A percentile compares a stretch with the other conserved stretches of the same genome.
phyloP scores from a whole-genome alignment of 2,329 filamentous ascomycete genomes.

The Coleophoma cylindrospora region DNA sequence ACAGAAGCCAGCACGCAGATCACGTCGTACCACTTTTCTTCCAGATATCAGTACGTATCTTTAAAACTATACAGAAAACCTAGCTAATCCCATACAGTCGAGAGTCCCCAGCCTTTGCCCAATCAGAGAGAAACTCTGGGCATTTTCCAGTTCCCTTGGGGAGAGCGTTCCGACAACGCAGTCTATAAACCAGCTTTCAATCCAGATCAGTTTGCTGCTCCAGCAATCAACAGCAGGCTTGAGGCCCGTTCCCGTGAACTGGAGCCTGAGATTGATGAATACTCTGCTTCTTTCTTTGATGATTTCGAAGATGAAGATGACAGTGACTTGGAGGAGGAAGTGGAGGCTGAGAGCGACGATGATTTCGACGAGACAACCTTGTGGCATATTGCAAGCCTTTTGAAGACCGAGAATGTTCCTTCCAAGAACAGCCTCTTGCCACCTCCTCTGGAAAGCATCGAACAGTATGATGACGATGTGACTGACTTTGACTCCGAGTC shows the following conservation, averaged over 20 bases:
- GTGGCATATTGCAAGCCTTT: constrained; percentile 58
- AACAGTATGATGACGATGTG: constrained; percentile 10
- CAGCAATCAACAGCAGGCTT: constrained; percentile 15
- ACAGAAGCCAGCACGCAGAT: constrained; percentile 48
- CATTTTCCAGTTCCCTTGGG: constrained; percentile 64
- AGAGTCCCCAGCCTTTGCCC: constrained; percentile 54
- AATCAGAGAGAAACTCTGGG: constrained; percentile 55
- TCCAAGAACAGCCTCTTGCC: constrained; percentile 47
- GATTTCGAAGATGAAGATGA: constrained; percentile 39
- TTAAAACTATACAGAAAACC: not conserved
- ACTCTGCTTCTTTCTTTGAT: constrained; percentile 48
- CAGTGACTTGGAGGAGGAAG: constrained; percentile 20
- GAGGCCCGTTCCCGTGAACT: constrained; percentile 19
- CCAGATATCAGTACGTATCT: constrained; percentile 46
- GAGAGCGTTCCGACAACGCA: constrained; percentile 54
- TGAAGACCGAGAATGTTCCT: constrained; percentile 46
- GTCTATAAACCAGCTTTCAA: constrained; percentile 33
- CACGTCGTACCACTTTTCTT: constrained; percentile 51
- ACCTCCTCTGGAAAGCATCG: constrained; percentile 2
- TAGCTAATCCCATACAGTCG: constrained; percentile 30
- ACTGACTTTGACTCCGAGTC: constrained; percentile 10
- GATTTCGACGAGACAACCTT: constrained; percentile 57
- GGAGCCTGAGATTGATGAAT: constrained; percentile 16
- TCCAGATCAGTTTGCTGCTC: constrained; percentile 10
- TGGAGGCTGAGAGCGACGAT: constrained; percentile 35